A percentile compares a stretch with the other conserved stretches of the same genome.
Evolutionary conservation across 345 rosid species (phyloP).

Genomic region (Eucalyptus sp.): DNA sequence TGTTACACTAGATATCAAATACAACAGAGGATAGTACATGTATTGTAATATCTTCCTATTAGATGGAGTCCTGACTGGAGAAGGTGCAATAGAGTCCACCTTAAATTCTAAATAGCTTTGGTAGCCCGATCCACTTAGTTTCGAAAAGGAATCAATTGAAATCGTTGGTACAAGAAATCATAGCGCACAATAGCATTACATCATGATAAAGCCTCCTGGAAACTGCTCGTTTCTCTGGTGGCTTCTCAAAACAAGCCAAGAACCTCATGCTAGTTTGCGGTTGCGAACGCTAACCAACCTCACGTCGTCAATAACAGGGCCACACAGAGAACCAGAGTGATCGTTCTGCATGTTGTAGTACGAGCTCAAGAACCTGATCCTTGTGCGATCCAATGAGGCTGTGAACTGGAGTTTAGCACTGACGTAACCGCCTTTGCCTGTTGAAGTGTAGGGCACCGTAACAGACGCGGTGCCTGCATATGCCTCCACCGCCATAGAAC

Average conservation of each 20-base stretch:
- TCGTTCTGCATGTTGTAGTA: constrained; percentile 49
- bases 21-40: neutral
- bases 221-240: neutral
- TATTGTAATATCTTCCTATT: neutral
- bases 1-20: neutral
- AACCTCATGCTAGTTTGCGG: neutral
- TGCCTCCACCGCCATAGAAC: constrained; percentile 56
- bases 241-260: neutral
- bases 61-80: neutral
- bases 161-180: neutral
- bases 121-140: neutral
- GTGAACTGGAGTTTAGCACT: constrained; percentile 28
- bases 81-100: neutral
- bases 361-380: constrained; percentile 57
- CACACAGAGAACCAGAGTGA: constrained; percentile 64
- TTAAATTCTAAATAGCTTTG: neutral
- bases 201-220: neutral
- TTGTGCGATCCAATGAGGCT: constrained; percentile 35
- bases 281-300: constrained; percentile 26
- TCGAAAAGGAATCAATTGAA: neutral
- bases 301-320: constrained; percentile 67
- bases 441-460: constrained; percentile 36
- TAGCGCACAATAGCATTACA: neutral
- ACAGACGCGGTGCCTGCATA: constrained; percentile 33
- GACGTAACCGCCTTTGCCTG: constrained; percentile 55